Percentiles rank a stretch among this genome's conserved stretches.
Conservation (phyloP, 2,329 filamentous ascomycete species). For the Leptographium radiaticola region DNA sequence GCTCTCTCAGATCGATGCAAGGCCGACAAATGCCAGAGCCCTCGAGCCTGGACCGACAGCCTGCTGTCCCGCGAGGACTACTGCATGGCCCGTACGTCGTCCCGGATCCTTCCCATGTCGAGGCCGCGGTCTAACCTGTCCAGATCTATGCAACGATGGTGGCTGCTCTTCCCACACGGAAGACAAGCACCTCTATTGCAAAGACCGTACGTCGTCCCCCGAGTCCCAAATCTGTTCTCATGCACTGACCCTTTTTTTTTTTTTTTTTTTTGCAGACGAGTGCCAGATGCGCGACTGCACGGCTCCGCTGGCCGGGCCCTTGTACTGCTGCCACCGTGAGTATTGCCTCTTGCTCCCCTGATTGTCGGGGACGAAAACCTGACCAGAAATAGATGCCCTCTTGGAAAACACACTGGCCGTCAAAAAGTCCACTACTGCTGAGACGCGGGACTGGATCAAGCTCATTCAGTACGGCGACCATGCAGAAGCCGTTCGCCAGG, state of each 20-base stretch:
- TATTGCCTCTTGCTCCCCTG: not conserved
- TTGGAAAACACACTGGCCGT: not conserved
- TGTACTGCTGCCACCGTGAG: conserved; percentile 5
- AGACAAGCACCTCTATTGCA: conserved; percentile 4
- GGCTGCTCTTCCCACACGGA: not conserved
- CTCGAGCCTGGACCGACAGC: conserved; percentile 6
- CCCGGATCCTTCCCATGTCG: not conserved
- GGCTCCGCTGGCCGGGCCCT: not conserved
- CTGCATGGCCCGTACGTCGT: conserved; percentile 6
- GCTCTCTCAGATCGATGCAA: conserved; percentile 4
- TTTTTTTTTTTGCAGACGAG: conserved; percentile 1
- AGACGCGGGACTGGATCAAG: not conserved
- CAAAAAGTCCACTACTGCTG: not conserved
- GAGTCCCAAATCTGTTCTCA: too few relatives aligned
- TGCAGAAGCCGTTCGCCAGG: not conserved
- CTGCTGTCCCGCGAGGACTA: conserved; percentile 3
- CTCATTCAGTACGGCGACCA: not conserved
- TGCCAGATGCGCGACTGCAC: not conserved
- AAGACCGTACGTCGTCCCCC: not conserved
- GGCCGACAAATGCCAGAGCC: not conserved
- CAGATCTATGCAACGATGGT: conserved; percentile 5
- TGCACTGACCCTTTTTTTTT: too few relatives aligned
- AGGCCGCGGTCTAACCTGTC: not conserved
- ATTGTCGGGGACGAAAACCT: not conserved
- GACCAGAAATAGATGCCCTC: not conserved